These are phyloP conservation scores for Lactarius evosmus DNA, from an alignment of 768 basidiomycete genomes.

Conservation along the genomic window DNA sequence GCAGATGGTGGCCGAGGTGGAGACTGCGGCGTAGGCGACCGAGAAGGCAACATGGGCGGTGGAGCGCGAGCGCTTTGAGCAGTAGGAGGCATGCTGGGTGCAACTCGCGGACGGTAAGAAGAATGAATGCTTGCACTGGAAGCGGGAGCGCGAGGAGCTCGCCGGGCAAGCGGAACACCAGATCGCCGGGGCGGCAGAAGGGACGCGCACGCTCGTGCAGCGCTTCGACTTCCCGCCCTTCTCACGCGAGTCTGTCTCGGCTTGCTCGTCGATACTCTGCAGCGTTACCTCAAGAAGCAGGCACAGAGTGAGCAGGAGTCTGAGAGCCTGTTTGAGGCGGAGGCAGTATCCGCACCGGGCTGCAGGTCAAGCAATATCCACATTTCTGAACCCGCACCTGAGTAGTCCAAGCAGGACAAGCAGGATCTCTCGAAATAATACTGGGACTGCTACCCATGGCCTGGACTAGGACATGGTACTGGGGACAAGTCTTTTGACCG, in stretches of 20 bases:
- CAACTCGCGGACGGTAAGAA: constrained; percentile 51
- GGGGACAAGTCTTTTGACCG: too few relatives aligned
- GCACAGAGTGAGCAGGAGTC: constrained; percentile 39
- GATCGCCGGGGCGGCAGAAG: constrained; percentile 47
- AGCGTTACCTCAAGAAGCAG: constrained; percentile 35
- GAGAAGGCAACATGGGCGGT: constrained; percentile 39
- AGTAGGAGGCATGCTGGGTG: constrained; percentile 42
- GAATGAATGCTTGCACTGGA: constrained; percentile 45
- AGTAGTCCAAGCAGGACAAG: too few relatives aligned
- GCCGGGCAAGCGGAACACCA: constrained; percentile 45
- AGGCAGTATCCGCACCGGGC: too few relatives aligned
- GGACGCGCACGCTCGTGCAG: constrained; percentile 51
- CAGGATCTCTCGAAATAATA: too few relatives aligned
- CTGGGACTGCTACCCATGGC: too few relatives aligned
- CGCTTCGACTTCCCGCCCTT: constrained; percentile 55
- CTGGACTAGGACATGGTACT: too few relatives aligned
- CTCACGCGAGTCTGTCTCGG: constrained; percentile 32
- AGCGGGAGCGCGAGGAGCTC: constrained; percentile 50
- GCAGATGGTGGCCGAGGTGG: constrained; percentile 11
- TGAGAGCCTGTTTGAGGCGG: constrained; percentile 38
- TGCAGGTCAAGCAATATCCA: too few relatives aligned
- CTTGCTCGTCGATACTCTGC: constrained; percentile 31
- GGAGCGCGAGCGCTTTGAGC: constrained; percentile 40
- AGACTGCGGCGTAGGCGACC: not conserved
- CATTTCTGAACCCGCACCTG: too few relatives aligned